Base-by-base conservation (phyloP, 331 rosid genomes). In the Arachis monticola region DNA sequence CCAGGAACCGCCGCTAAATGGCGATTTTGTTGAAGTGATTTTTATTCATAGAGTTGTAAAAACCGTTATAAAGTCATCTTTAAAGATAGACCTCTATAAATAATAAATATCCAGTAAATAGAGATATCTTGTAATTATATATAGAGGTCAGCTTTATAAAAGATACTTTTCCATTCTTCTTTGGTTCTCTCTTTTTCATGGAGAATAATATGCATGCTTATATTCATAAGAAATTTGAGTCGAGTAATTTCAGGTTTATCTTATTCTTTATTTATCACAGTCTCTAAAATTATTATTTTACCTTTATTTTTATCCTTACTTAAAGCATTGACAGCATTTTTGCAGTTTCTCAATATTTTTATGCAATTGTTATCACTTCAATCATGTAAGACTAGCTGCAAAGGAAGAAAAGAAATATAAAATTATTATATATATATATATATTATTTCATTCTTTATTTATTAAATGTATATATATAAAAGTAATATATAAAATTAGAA, bases 321-420 rank as follows among this genome's bases (percentile, higher is more conserved):
- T 38, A 64, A 65, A 35, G 72, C 13, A 8, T 35, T 35, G 40
- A 35, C 40, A 2, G 83, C 75, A 56, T 79, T 69, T 48, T 72
- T 79, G 42, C 79, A 72, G 8, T 72, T 72, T 6, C 58, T 35
- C 32, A 79, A 10, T 46, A 79, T 79, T 41, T 38, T 79, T 10
- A 1, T 65, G 57, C 78, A 65, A 57, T 79, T 60, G 0, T 66
- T 44, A 11, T 73, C 75, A 3, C 0, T 59, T 75, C 79, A 79
- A 38, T 79, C 30, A 66, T 79, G 83, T 32, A 52, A 52, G 5
- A 52, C 22, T 14, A 2, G 5, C 57, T 52, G 22, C 14, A 52
- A 17, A 17, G 22, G 22, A 17, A 17, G 22, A 17, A 17, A 17
- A 17, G 22, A 17, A 17, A 17, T 17, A 17, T 17, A 17, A 17